Base-by-base conservation (phyloP, 1,139 yeast genomes). In the Citeromyces hawaiiensis region DNA sequence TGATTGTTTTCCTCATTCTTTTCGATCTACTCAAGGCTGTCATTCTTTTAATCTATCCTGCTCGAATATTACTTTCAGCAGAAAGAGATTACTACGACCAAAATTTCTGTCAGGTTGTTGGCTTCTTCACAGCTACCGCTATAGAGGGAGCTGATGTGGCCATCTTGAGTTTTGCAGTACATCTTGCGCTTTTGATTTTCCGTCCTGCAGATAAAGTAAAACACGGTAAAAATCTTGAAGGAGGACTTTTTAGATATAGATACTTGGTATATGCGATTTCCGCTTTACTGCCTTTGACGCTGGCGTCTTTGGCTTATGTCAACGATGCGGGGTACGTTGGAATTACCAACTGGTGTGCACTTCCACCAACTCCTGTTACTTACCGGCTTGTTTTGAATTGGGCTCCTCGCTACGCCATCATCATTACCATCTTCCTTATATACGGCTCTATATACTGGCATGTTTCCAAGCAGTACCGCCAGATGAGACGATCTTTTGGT, bases 111-210 rank as follows among this genome's bases (percentile, higher is more conserved):
- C 78, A 82, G 52, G 77, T 78, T 11, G 73, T 85, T 37, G 96
- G 96, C 4, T 87, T 83, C 64, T 78, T 86, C 57, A 81, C 95
- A 1, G 85, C 93, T 2, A 68, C 77, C 34, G 71, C 88, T 27
- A 81, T 83, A 23, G 94, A 86, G 56, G 95, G 94, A 13, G 87
- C 93, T 2, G 96, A 87, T 59, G 57, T 85, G 36, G 93, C 94
- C 19, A 87, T 87, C 38, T 61, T 86, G 36, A 70, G 83, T 29
- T 81, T 87, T 59, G 95, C 96, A 2, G 58, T 86, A 16, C 96
- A 87, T 56, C 81, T 91, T 6, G 86, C 78, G 35, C 56, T 87
- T 36, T 62, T 86, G 27, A 80, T 87, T 15, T 83, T 83, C 56
- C 64, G 64, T 45, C 86, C 93, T 0, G 64, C 68, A 39, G 65